Base-by-base conservation (phyloP, 2,329 filamentous ascomycete genomes). In the Colletotrichum sp. region DNA sequence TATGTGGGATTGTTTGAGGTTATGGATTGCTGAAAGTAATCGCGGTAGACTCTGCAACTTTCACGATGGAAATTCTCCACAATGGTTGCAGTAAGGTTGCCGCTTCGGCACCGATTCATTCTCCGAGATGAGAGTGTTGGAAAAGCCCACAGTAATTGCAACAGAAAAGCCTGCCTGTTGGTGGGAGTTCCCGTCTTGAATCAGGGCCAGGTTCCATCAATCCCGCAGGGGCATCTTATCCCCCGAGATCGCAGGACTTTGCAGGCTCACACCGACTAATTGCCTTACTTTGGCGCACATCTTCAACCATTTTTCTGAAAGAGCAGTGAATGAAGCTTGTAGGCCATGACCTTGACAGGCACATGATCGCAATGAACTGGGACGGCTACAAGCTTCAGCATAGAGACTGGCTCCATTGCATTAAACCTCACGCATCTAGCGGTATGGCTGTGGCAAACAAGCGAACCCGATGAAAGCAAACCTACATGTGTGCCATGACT, bases 281-380 rank as follows among this genome's bases (percentile, higher is more conserved):
- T 7, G 0, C 44, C 44, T 48, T 7, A 3, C 10, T 48, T 7
- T 10, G 44, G 44, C 44, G 44, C 0, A 22, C 44, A 22, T 48
- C 6, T 22, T 48, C 44, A 48, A n/a, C 6, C 44, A 12, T n/a
- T 44, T 10, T 12, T 22, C 44, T 2, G 44, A 2, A 1, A 48
- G n/a, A 6, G 44, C n/a, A 22, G 3, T 8, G n/a, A 22, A 4
- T 48, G 1, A 22, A 7, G 2, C 44, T 22, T 0, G 4, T 0
- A 3, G 44, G 22, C n/a, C 6, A 6, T 3, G 9, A 3, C n/a
- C 6, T 48, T 48, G 18, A 3, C 8, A 48, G 44, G 10, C 44
- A 12, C 10, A 13, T 13, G n/a, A 2, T 22, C 2, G 6, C 3
- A 22, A 8, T 22, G 6, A 22, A 48, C 3, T 13, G 44, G 18